A percentile compares a stretch with the other conserved stretches of the same genome.
Conservation (phyloP, 495 filamentous ascomycete species). For the Hypoxylon lienhwacheense region DNA sequence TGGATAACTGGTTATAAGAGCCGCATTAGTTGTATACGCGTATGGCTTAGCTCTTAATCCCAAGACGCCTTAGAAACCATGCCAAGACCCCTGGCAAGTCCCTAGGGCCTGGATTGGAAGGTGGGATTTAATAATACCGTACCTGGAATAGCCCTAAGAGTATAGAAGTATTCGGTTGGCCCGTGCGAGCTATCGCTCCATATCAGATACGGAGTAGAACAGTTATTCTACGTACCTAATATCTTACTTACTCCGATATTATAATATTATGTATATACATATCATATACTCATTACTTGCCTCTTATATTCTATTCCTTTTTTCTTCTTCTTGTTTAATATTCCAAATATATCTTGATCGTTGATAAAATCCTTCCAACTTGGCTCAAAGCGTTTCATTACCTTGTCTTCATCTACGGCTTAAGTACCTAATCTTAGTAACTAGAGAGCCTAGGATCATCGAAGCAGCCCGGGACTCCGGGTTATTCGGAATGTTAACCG, state of each 20-base stretch:
- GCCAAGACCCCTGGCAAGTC: constrained; percentile 34
- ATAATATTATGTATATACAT: neutral
- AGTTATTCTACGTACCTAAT: neutral
- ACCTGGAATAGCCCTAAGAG: neutral
- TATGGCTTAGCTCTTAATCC: constrained; percentile 27
- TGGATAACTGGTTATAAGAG: constrained; percentile 14
- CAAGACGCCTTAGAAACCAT: constrained; percentile 32
- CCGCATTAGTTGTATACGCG: constrained; percentile 17
- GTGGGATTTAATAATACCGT: constrained; percentile 4
- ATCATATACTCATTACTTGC: neutral
- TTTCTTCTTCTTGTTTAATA: constrained; percentile 4
- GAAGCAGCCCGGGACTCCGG: too few species aligned
- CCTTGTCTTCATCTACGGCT: neutral
- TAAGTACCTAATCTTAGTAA: constrained; percentile 1
- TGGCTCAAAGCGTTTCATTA: constrained; percentile 22
- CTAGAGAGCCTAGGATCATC: too few species aligned
- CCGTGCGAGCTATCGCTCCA: constrained; percentile 1
- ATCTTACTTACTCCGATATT: neutral
- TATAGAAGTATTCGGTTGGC: constrained; percentile 2
- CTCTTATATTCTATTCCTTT: too few species aligned
- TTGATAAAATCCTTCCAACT: constrained; percentile 3
- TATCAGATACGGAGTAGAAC: neutral
- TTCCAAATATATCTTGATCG: neutral
- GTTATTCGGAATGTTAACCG: constrained; percentile 12
- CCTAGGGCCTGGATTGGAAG: constrained; percentile 24